A percentile compares a stretch with the other conserved stretches of the same genome.
phyloP scores from a whole-genome alignment of 2,329 filamentous ascomycete genomes.

The Neospermospora avenae region DNA sequence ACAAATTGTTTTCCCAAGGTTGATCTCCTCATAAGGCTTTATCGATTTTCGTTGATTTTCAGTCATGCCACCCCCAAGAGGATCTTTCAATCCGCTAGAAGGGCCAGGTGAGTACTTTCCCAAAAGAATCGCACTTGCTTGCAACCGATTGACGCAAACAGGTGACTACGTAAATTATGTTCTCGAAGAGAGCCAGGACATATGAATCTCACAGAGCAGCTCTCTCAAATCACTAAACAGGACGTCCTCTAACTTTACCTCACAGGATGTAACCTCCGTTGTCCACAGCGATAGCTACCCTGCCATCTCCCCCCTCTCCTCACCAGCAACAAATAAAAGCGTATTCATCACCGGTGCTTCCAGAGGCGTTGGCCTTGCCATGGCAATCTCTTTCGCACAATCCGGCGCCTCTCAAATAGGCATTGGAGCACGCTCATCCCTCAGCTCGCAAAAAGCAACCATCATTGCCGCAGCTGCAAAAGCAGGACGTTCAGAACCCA shows the following conservation, averaged over 20 bases:
- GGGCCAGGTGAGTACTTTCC: conserved; percentile 18
- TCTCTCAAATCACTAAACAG: neutral
- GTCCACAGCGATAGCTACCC: conserved; percentile 50
- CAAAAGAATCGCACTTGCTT: no score
- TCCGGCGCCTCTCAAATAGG: conserved; percentile 51
- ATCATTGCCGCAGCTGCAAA: conserved; percentile 37
- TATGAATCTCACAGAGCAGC: no score
- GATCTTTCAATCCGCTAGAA: conserved; percentile 23
- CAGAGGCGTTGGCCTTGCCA: conserved; percentile 51
- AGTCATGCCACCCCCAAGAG: conserved; percentile 26
- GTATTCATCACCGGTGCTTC: conserved; percentile 54
- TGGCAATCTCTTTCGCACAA: conserved; percentile 52
- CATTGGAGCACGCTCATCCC: conserved; percentile 48
- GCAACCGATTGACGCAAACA: neutral
- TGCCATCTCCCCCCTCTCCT: conserved; percentile 42
- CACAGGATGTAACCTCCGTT: conserved; percentile 9
- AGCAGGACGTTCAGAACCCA: conserved; percentile 36
- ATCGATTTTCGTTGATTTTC: neutral
- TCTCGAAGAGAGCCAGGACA: neutral
- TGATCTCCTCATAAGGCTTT: neutral
- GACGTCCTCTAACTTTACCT: neutral
- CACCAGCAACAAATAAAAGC: conserved; percentile 35
- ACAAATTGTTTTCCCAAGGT: neutral
- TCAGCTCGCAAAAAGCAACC: conserved; percentile 33
- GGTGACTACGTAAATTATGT: conserved; percentile 17